phyloP scores from a whole-genome alignment of 2,329 filamentous ascomycete species.

The Tolypocladium ophioglossoides region DNA sequence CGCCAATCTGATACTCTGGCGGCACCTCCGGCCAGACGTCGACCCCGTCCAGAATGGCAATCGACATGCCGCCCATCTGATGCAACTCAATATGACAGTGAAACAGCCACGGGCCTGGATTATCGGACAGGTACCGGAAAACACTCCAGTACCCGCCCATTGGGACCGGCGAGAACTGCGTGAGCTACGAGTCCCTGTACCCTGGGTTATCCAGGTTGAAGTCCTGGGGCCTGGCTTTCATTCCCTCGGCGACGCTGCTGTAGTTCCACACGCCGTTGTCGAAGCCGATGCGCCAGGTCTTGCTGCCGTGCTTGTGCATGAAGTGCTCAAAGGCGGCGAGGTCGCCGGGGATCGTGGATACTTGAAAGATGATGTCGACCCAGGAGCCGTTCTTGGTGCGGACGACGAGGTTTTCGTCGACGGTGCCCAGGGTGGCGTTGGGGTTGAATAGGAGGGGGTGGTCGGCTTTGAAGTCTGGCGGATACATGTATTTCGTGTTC shows the following conservation, averaged over 20 bases:
- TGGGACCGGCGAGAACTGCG: slow-evolving; percentile 1
- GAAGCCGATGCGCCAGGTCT: slow-evolving; percentile 30
- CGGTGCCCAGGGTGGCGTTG: not conserved
- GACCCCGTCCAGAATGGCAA: slow-evolving; percentile 35
- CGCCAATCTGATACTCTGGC: not conserved
- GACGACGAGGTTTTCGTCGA: slow-evolving; percentile 4
- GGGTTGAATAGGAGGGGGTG: slow-evolving; percentile 3
- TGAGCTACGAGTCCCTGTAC: slow-evolving; percentile 23
- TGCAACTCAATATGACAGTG: slow-evolving; percentile 41
- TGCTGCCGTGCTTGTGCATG: slow-evolving; percentile 39
- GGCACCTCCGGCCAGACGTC: slow-evolving; percentile 16
- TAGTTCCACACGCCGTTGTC: slow-evolving; percentile 27
- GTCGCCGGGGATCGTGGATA: slow-evolving; percentile 8
- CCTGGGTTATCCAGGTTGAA: slow-evolving; percentile 34
- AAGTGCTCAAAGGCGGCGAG: slow-evolving; percentile 1
- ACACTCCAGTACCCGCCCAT: slow-evolving; percentile 24
- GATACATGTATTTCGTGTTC: not conserved
- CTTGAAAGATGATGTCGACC: slow-evolving; percentile 23
- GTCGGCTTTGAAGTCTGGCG: slow-evolving; percentile 1
- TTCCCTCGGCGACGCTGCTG: slow-evolving; percentile 28
- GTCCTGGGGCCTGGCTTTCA: slow-evolving; percentile 18
- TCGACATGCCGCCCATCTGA: slow-evolving; percentile 34
- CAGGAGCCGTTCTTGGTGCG: slow-evolving; percentile 19
- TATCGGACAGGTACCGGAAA: slow-evolving; percentile 32
- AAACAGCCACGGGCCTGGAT: slow-evolving; percentile 34